Evolutionary conservation across 352 stramenopile genomes (phyloP), one percentile per base, ranked within the genome.

Genomic region (Pythium guiyangense): DNA sequence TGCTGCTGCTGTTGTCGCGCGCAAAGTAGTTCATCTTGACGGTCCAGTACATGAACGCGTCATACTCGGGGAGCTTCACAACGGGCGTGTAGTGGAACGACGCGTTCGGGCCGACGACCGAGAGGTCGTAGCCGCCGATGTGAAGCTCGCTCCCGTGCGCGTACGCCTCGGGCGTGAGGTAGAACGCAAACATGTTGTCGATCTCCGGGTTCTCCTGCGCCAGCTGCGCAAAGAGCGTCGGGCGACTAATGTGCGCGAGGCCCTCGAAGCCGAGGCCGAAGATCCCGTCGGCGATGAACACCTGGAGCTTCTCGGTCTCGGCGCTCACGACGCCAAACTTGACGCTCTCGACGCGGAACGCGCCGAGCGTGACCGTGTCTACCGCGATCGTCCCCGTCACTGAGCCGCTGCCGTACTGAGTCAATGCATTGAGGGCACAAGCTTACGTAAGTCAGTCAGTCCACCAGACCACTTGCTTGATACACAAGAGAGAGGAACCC

Each of bases 11-110:
- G 10, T 44, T 40, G 27, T 59, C 34, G 15, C 37, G 22, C 12
- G 69, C 77, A 39, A 91, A 89, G 31, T 68, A 62, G 62, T 81
- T 87, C 72, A 92, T 74, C 70, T 93, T 73, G 43, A 94, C 59
- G 15, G 78, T 91, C 86, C 85, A 94, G 69, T 94, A 96, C 78
- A 88, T 87, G 71, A 73, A 90, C 54, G 75, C 62, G 62, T 86
- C 79, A 44, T 86, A 90, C 59, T 86, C 81, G 22, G 83, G 80
- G 18, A 93, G 67, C 58, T 87, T 87, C 35, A 96, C 77, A 27
- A 95, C 77, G 2, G 87, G 87, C 14, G 85, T 94, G 63, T 92
- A 96, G 60, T 94, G 85, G 68, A 93, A 95, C 27, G 80, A 88
- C 4, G 87, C 85, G 56, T 94, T 94, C 2, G 67, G 57, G 5